Evolutionary conservation across 805 yeast species (phyloP).

Genomic region (Allodekkera sacchari): DNA sequence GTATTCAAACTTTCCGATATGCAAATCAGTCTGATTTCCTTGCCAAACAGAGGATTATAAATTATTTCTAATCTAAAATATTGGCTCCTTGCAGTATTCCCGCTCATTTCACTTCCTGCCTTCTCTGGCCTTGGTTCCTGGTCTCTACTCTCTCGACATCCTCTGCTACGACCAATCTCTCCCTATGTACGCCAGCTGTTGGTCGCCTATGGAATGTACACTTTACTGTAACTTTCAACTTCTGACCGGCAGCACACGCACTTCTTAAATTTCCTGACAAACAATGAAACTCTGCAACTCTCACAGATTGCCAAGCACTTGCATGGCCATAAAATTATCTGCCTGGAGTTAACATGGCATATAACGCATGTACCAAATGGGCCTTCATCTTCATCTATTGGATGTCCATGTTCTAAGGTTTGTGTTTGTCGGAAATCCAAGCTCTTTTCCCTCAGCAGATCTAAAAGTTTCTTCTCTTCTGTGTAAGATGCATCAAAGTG

Average conservation of each 20-base stretch:
- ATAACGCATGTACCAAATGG: constrained; percentile 59
- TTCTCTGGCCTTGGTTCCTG: not conserved
- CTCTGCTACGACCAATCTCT: too few relatives aligned
- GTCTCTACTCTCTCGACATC: not conserved
- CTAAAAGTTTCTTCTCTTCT: constrained; percentile 18
- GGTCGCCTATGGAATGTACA: constrained; percentile 42
- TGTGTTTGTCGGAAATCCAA: not conserved
- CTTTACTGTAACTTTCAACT: constrained; percentile 59
- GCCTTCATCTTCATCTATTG: constrained; percentile 20
- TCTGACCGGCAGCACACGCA: constrained; percentile 80
- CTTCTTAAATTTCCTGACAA: constrained; percentile 60
- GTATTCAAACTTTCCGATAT: too few relatives aligned
- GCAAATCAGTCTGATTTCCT: too few relatives aligned
- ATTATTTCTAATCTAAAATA: too few relatives aligned
- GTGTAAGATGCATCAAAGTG: constrained; percentile 15
- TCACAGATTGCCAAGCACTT: constrained; percentile 85
- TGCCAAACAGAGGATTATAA: too few relatives aligned
- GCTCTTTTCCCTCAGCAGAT: constrained; percentile 19
- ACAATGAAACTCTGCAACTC: constrained; percentile 65
- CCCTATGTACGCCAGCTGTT: too few relatives aligned
- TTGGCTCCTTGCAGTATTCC: too few relatives aligned
- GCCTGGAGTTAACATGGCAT: constrained; percentile 68
- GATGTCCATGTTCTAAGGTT: not conserved
- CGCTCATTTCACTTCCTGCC: too few relatives aligned
- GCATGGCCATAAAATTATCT: constrained; percentile 88